phyloP scores from a whole-genome alignment of 768 basidiomycete genomes.

The Udeniomyces megalosporus region DNA sequence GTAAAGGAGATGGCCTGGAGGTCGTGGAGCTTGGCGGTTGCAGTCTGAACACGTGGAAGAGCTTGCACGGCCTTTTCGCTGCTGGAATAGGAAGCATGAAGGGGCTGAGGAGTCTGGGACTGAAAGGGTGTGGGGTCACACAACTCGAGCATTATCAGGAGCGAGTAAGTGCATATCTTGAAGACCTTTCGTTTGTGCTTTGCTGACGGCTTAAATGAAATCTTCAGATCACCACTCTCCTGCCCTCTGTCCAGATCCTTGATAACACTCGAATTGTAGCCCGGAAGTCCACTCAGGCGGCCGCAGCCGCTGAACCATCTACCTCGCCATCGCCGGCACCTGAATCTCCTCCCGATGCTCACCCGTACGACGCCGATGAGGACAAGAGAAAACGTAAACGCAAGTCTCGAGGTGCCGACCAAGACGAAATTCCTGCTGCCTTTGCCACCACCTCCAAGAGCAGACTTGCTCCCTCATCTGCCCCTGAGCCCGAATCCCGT shows the following conservation, averaged over 20 bases:
- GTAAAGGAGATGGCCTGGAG: conserved; percentile 13
- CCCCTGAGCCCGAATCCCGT: not conserved
- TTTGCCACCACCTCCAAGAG: not conserved
- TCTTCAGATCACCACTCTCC: conserved; percentile 9
- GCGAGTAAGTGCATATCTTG: not conserved
- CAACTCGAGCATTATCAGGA: conserved; percentile 7
- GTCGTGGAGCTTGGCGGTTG: conserved; percentile 14
- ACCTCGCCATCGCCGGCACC: not conserved
- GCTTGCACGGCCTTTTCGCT: not conserved
- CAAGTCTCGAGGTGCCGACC: not conserved
- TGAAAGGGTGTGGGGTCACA: conserved; percentile 9
- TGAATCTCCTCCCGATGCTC: not conserved
- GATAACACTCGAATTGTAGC: conserved; percentile 10
- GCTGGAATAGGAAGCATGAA: conserved; percentile 1
- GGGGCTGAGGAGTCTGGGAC: conserved; percentile 11
- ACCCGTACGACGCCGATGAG: not conserved
- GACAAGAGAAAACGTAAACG: not conserved
- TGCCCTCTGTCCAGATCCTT: conserved; percentile 14
- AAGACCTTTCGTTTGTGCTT: too few relatives aligned
- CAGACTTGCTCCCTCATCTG: not conserved
- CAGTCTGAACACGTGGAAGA: conserved; percentile 2
- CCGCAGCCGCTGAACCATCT: not conserved
- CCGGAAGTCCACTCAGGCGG: conserved; percentile 5
- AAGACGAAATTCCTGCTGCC: not conserved
- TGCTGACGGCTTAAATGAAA: too few relatives aligned